phyloP scores from a whole-genome alignment of 2,329 filamentous ascomycete genomes.

The Alternaria infectoria region DNA sequence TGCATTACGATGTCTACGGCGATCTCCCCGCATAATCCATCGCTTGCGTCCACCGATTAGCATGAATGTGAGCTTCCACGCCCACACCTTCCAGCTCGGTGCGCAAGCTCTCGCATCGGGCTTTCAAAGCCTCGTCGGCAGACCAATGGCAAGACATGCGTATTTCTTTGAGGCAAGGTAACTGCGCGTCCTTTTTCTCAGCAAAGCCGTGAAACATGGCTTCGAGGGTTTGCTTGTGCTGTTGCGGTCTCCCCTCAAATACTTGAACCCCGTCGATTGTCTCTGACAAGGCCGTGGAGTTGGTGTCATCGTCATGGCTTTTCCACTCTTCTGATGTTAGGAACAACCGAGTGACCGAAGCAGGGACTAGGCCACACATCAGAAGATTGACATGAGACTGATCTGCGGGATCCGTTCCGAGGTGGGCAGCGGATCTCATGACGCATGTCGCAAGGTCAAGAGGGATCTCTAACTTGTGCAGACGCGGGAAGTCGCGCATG shows the following conservation, averaged over 20 bases:
- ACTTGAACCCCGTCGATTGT: constrained; percentile 13
- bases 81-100: background rate
- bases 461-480: background rate
- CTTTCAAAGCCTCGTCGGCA: background rate
- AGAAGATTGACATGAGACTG: constrained; percentile 17
- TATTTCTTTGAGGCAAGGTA: background rate
- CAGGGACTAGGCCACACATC: constrained; percentile 17
- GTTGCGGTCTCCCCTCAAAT: constrained; percentile 16
- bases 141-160: background rate
- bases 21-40: constrained; percentile 14
- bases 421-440: background rate
- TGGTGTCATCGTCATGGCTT: background rate
- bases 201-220: constrained; percentile 21
- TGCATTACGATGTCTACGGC: background rate
- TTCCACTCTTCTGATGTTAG: constrained; percentile 12
- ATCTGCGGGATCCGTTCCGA: background rate
- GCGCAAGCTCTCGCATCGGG: background rate
- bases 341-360: constrained; percentile 21
- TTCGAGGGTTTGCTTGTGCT: constrained; percentile 19
- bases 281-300: background rate
- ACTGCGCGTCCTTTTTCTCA: background rate
- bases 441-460: background rate
- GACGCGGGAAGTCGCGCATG: constrained; percentile 15
- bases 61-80: constrained; percentile 12
- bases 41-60: constrained; percentile 4